phyloP scores from a whole-genome alignment of 1,139 yeast species.

The Diutina sp. region DNA sequence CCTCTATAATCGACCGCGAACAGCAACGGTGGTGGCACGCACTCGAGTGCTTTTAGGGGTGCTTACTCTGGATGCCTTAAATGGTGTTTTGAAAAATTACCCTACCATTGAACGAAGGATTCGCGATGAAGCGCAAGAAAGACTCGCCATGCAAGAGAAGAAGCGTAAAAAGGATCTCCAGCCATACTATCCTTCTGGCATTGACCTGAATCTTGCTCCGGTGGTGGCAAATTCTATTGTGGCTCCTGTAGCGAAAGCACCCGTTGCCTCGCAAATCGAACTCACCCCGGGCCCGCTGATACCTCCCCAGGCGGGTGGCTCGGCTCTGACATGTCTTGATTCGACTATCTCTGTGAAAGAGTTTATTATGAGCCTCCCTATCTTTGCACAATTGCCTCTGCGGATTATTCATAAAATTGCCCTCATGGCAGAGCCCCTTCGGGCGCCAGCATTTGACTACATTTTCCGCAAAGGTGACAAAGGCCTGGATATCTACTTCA shows the following conservation, averaged over 20 bases:
- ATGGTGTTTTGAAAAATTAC: constrained; percentile 44
- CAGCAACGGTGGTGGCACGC: constrained; percentile 69
- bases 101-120: constrained; percentile 57
- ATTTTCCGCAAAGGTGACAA: constrained; percentile 46
- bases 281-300: neutral
- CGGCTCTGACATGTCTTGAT: neutral
- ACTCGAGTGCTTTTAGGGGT: constrained; percentile 57
- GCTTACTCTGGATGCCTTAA: constrained; percentile 50
- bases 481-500: constrained; percentile 54
- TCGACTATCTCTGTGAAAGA: constrained; percentile 15
- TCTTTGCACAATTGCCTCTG: constrained; percentile 44
- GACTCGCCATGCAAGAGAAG: constrained; percentile 58
- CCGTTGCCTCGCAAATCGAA: neutral
- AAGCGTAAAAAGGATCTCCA: constrained; percentile 10
- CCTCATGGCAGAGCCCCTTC: constrained; percentile 43
- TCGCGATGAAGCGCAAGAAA: constrained; percentile 67
- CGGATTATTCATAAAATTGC: constrained; percentile 52
- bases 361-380: constrained; percentile 42
- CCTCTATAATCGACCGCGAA: constrained; percentile 59
- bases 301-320: neutral
- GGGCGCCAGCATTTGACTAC: constrained; percentile 42
- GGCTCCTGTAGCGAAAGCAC: neutral
- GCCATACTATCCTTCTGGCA: neutral
- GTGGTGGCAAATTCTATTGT: neutral
- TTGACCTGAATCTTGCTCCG: neutral